Evolutionary conservation across 139 green algal species (phyloP).

Genomic region (Mesostigma viride): DNA sequence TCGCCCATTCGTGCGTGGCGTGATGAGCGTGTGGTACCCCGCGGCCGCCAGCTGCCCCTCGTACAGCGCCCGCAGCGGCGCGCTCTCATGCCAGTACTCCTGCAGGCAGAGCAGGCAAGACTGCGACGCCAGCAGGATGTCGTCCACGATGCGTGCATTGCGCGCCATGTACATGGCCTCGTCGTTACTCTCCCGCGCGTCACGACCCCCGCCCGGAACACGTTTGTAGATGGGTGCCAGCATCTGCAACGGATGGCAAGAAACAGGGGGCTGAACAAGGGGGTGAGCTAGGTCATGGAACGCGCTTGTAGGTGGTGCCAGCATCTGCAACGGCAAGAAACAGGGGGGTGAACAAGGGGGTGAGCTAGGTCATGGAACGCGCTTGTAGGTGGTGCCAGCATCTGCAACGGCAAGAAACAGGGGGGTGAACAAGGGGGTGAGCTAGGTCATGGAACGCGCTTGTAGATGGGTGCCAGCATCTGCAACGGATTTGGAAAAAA

Average conservation of each 20-base stretch:
- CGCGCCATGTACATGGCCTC: conserved; percentile 6
- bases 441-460: conserved; percentile 9
- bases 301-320: too few species aligned
- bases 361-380: too few species aligned
- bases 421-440: too few species aligned
- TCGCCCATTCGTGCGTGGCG: conserved; percentile 18
- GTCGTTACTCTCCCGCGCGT: conserved; percentile 15
- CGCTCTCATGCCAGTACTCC: conserved; percentile 2
- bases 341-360: too few species aligned
- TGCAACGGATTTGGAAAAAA: conserved; percentile 25
- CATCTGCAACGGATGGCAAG: conserved; percentile 25
- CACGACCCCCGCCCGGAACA: background rate
- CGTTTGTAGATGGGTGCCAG: conserved; percentile 26
- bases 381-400: too few species aligned
- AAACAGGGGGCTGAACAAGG: too few species aligned
- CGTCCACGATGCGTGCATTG: conserved; percentile 16
- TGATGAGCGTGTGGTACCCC: conserved; percentile 19
- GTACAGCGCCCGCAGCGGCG: conserved; percentile 10
- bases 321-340: too few species aligned
- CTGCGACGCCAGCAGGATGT: conserved; percentile 1
- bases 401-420: too few species aligned
- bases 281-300: too few species aligned
- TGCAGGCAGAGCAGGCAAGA: conserved; percentile 19
- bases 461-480: conserved; percentile 27
- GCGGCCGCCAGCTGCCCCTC: background rate